Conservation (phyloP, 2,329 filamentous ascomycete species). For the Fusarium protoensiforme region DNA sequence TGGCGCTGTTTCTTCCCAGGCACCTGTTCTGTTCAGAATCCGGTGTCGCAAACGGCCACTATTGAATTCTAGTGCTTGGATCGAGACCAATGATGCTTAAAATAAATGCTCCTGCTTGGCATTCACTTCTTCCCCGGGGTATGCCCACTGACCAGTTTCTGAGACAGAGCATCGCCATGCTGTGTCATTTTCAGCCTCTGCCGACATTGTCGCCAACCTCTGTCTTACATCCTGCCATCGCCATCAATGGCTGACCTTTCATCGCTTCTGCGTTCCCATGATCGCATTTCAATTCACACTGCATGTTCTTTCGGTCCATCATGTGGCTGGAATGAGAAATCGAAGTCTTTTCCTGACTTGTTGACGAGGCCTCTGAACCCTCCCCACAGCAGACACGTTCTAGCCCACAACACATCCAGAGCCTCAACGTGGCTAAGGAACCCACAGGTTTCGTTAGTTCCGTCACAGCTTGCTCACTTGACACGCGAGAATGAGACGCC, state of each 20-base stretch:
- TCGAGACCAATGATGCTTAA: neutral
- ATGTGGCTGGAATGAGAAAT: neutral
- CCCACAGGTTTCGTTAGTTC: conserved; percentile 30
- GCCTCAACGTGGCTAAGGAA: conserved; percentile 17
- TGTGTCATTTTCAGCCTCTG: conserved; percentile 9
- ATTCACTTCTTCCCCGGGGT: neutral
- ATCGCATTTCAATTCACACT: neutral
- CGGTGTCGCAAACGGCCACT: conserved; percentile 9
- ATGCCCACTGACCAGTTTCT: neutral
- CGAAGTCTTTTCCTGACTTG: neutral
- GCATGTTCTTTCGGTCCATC: neutral
- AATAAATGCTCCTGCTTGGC: neutral
- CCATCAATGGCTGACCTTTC: neutral
- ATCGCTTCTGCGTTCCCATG: conserved; percentile 3
- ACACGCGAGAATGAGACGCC: neutral
- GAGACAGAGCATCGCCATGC: neutral
- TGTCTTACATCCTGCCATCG: conserved; percentile 24
- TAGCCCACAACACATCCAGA: conserved; percentile 8
- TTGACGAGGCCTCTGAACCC: conserved; percentile 8
- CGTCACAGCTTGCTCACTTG: conserved; percentile 15
- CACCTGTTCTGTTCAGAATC: neutral
- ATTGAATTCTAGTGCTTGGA: neutral
- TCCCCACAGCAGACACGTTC: conserved; percentile 8
- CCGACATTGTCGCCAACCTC: neutral
- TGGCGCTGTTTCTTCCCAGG: neutral